A percentile compares a stretch with the other conserved stretches of the same genome.
Evolutionary conservation across 176 grass and related monocot species (phyloP).

Genomic region (Pontederia paniculata): DNA sequence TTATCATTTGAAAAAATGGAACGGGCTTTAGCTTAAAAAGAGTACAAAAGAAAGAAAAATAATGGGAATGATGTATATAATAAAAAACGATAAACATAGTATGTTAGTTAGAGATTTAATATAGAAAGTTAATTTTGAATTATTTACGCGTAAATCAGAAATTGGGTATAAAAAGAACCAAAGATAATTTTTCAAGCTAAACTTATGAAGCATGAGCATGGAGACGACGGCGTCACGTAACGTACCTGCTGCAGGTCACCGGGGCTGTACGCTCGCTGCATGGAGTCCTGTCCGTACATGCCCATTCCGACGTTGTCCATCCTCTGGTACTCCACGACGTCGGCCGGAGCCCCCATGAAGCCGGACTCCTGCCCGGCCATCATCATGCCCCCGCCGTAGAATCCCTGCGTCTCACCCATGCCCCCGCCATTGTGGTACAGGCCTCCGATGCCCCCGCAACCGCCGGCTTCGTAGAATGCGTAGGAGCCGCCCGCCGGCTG

Average conservation of each 20-base stretch:
- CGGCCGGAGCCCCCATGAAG: neutral
- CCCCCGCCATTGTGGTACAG: neutral
- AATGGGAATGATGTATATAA: too few relatives aligned
- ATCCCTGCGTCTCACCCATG: neutral
- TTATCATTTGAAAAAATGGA: too few relatives aligned
- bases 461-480: neutral
- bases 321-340: slow-evolving; percentile 46
- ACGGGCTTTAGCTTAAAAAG: too few relatives aligned
- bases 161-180: too few relatives aligned
- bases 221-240: neutral
- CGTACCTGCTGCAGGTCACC: slow-evolving; percentile 25
- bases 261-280: slow-evolving; percentile 31
- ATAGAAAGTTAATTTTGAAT: too few relatives aligned
- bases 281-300: slow-evolving; percentile 28
- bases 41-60: too few relatives aligned
- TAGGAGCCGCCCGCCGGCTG: too few relatives aligned
- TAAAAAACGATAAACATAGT: too few relatives aligned
- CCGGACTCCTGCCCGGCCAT: slow-evolving; percentile 20
- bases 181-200: too few relatives aligned
- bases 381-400: slow-evolving; percentile 12
- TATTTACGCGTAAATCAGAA: too few relatives aligned
- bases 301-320: slow-evolving; percentile 11
- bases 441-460: neutral
- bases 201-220: too few relatives aligned
- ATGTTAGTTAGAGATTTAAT: too few relatives aligned